Percentiles rank a stretch among this genome's conserved stretches.
Conservation (phyloP, 768 basidiomycete genomes). For the Tulasnella sp. region DNA sequence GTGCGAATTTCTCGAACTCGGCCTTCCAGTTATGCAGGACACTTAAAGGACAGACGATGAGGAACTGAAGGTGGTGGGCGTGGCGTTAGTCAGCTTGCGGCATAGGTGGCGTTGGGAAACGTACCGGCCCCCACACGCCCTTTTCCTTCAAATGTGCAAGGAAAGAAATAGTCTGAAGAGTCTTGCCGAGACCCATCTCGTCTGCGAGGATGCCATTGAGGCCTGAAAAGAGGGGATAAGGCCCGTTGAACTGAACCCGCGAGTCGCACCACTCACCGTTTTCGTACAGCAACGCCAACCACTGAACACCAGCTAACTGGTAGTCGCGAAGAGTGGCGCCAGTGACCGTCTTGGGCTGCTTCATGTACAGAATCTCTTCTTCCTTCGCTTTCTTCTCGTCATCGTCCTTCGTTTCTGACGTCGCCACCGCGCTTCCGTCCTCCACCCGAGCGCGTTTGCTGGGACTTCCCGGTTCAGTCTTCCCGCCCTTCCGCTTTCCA, state of each 20-base stretch:
- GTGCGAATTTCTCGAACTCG: slow-evolving; percentile 85
- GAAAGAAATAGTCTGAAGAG: slow-evolving; percentile 93
- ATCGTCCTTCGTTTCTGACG: background rate
- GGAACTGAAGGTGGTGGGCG: slow-evolving; percentile 51
- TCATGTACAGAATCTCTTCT: slow-evolving; percentile 32
- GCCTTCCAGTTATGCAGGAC: slow-evolving; percentile 90
- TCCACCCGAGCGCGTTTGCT: slow-evolving; percentile 27
- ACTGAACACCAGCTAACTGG: slow-evolving; percentile 91
- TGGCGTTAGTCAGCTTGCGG: background rate
- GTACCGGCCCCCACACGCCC: slow-evolving; percentile 60
- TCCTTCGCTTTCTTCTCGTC: background rate
- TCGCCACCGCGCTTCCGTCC: slow-evolving; percentile 5
- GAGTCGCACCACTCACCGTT: slow-evolving; percentile 57
- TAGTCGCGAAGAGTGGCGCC: slow-evolving; percentile 87
- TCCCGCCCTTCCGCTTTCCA: slow-evolving; percentile 18
- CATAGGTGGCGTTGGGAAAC: background rate
- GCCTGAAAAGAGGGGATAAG: slow-evolving; percentile 26
- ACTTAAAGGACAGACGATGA: slow-evolving; percentile 90
- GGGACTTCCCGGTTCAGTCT: background rate
- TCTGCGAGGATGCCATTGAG: slow-evolving; percentile 62
- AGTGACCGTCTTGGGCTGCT: slow-evolving; percentile 79
- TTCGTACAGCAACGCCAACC: slow-evolving; percentile 88
- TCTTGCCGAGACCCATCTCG: slow-evolving; percentile 76
- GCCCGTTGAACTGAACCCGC: background rate
- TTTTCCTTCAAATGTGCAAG: slow-evolving; percentile 85